phyloP scores from a whole-genome alignment of 768 basidiomycete genomes.

The Auriscalpium orientale region DNA sequence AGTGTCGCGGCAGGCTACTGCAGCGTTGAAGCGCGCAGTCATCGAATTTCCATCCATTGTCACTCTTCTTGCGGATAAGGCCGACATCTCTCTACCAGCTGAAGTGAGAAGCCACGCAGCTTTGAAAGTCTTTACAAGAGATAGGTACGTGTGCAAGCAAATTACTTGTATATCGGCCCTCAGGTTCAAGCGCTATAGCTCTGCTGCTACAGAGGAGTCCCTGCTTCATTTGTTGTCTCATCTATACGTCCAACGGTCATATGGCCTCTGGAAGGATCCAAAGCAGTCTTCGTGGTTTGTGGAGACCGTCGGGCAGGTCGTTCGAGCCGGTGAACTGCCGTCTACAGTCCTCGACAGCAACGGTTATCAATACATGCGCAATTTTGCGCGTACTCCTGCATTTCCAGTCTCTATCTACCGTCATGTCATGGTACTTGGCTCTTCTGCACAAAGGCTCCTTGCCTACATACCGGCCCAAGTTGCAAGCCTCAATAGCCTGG shows the following conservation, averaged over 20 bases:
- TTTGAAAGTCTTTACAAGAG: conserved; percentile 65
- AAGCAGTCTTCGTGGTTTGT: conserved; percentile 60
- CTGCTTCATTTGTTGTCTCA: conserved; percentile 77
- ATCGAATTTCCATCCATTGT: conserved; percentile 74
- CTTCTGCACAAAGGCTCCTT: conserved; percentile 50
- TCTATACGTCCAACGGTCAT: conserved; percentile 78
- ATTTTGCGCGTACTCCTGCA: conserved; percentile 30
- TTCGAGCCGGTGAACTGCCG: conserved; percentile 25
- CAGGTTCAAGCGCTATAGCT: neutral
- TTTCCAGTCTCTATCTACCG: conserved; percentile 56
- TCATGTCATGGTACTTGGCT: conserved; percentile 71
- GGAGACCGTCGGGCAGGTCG: conserved; percentile 39
- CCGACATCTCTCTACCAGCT: conserved; percentile 57
- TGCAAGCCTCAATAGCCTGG: conserved; percentile 45
- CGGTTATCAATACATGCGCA: conserved; percentile 25
- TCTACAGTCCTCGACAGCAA: conserved; percentile 27
- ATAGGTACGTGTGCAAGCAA: conserved; percentile 34
- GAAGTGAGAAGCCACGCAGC: conserved; percentile 51
- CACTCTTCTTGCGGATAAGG: conserved; percentile 78
- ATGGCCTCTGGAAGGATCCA: conserved; percentile 75
- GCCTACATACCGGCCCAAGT: conserved; percentile 64
- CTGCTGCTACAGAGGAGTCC: conserved; percentile 22
- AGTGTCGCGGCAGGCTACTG: conserved; percentile 53
- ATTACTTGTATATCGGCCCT: neutral
- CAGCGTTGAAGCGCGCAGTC: conserved; percentile 68